These are phyloP conservation scores for Neospora caninum DNA, from an alignment of 169 alveolate species.

Conservation along the genomic window DNA sequence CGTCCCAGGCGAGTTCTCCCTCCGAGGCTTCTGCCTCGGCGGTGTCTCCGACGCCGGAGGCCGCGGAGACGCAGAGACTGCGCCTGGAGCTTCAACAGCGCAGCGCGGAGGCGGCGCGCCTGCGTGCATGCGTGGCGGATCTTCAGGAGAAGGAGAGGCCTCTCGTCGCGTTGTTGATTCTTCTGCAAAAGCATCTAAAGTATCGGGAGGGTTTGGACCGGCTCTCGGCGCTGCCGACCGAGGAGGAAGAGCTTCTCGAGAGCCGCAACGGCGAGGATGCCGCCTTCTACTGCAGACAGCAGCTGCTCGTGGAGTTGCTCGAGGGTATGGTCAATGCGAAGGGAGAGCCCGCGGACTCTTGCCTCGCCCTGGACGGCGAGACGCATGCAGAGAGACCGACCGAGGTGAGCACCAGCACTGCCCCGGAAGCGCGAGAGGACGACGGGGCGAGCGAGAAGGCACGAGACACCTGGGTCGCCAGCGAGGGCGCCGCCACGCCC, in stretches of 20 bases:
- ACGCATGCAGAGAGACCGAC: background rate
- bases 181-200: constrained; percentile 11
- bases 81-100: constrained; percentile 1
- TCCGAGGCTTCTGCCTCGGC: background rate
- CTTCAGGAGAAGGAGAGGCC: background rate
- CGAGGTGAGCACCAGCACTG: background rate
- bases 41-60: background rate
- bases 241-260: constrained; percentile 1
- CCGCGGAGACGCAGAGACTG: background rate
- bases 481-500: background rate
- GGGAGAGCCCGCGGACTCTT: background rate
- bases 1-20: background rate
- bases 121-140: background rate
- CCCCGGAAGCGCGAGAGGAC: background rate
- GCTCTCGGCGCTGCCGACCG: background rate
- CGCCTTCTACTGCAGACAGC: constrained; percentile 5
- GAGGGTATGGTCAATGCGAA: constrained; percentile 8
- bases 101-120: background rate
- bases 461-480: background rate
- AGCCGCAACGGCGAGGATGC: background rate
- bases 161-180: constrained; percentile 13
- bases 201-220: background rate
- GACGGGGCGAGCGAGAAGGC: background rate
- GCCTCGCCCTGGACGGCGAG: background rate
- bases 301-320: background rate